These are phyloP conservation scores for Candida montana DNA, from an alignment of 805 yeast genomes.

Conservation along the genomic window DNA sequence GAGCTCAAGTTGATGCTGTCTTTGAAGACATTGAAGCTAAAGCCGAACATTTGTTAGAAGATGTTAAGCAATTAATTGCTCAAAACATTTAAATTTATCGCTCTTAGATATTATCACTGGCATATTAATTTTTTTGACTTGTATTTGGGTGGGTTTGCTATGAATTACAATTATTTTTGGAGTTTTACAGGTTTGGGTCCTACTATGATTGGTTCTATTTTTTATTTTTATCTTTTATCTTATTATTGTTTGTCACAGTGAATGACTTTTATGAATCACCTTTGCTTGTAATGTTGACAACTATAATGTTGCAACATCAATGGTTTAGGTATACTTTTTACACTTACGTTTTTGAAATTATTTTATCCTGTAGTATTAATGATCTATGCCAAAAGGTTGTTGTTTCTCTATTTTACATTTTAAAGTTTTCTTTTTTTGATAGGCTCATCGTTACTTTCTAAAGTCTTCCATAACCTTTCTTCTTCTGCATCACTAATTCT, in stretches of 20 bases:
- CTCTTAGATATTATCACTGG: neutral
- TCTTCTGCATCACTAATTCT: slow-evolving; percentile 24
- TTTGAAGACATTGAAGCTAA: slow-evolving; percentile 18
- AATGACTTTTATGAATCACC: neutral
- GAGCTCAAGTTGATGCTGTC: slow-evolving; percentile 15
- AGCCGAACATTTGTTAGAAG: slow-evolving; percentile 12
- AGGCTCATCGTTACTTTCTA: slow-evolving; percentile 19
- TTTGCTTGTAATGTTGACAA: no score
- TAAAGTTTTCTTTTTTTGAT: slow-evolving; percentile 17
- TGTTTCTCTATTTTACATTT: no score
- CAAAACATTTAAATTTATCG: slow-evolving; percentile 6
- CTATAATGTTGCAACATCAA: no score
- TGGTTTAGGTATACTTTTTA: no score
- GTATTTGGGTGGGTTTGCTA: slow-evolving; percentile 5
- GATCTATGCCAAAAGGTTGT: no score
- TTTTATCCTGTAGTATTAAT: no score
- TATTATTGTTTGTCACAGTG: neutral
- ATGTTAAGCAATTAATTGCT: slow-evolving; percentile 10
- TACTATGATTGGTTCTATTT: neutral
- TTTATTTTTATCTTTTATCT: neutral
- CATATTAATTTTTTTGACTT: slow-evolving; percentile 1
- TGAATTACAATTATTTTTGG: neutral
- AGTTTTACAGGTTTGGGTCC: neutral
- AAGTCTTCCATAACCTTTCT: slow-evolving; percentile 34
- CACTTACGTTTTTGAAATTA: no score